Evolutionary conservation across 176 grass and related monocot species (phyloP).

Genomic region (Oryza meridionalis): DNA sequence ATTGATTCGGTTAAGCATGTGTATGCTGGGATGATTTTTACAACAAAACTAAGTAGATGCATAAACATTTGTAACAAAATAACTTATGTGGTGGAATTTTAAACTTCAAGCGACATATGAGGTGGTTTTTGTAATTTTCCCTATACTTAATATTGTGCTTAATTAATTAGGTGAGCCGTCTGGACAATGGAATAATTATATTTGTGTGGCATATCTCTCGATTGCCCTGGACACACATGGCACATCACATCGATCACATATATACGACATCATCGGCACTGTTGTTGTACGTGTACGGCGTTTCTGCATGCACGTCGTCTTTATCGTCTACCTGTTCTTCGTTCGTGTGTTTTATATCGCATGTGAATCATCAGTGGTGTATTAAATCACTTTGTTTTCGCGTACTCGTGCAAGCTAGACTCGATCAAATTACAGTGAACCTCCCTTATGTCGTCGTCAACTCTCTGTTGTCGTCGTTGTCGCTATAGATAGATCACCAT

Average conservation of each 20-base stretch:
- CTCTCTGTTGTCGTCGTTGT: neutral
- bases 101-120: no score
- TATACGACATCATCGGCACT: neutral
- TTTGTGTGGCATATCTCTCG: neutral
- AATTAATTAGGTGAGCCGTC: neutral
- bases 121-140: no score
- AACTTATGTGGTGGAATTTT: no score
- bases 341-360: neutral
- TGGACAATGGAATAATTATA: neutral
- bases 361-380: neutral
- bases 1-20: no score
- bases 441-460: neutral
- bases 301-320: neutral
- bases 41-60: no score
- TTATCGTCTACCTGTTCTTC: no score
- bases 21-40: no score
- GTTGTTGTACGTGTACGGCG: slow-evolving; percentile 1
- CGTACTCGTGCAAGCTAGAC: slow-evolving; percentile 44
- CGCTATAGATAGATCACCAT: neutral
- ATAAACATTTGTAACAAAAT: no score
- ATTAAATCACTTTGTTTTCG: slow-evolving; percentile 14
- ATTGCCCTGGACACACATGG: neutral
- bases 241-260: neutral
- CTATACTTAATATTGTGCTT: neutral
- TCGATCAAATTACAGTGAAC: neutral